phyloP scores from a whole-genome alignment of 2,329 filamentous ascomycete species.

The Tolypocladium tropicale region DNA sequence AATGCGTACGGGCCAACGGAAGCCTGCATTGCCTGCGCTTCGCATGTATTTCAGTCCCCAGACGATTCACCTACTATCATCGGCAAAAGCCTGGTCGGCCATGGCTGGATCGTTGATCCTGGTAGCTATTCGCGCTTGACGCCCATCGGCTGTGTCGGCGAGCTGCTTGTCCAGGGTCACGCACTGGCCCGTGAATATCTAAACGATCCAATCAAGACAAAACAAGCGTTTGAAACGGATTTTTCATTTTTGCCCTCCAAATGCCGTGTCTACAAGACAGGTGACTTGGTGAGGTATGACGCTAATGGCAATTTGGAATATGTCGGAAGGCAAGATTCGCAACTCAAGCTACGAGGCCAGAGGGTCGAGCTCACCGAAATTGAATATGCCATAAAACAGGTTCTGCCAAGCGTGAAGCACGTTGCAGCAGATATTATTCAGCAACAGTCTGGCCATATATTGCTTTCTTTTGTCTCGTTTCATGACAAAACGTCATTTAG shows the following conservation, averaged over 20 bases:
- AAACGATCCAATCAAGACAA: neutral
- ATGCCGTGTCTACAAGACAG: neutral
- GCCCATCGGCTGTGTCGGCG: neutral
- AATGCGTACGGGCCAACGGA: neutral
- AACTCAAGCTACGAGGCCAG: neutral
- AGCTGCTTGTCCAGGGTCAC: neutral
- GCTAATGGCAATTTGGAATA: neutral
- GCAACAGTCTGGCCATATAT: fast-evolving
- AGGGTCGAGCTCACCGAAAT: neutral
- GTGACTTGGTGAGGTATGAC: neutral
- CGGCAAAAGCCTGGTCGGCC: neutral
- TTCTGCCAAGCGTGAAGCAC: neutral
- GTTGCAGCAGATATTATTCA: neutral
- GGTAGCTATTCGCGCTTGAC: neutral
- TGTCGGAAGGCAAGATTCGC: neutral
- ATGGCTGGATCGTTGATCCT: neutral
- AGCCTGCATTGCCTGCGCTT: neutral
- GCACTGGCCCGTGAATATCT: neutral
- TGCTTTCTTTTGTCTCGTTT: neutral
- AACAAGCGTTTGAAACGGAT: neutral
- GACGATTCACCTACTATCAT: neutral
- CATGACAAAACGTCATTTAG: neutral
- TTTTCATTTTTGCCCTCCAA: neutral
- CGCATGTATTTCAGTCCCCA: neutral
- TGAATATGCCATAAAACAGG: neutral